These are phyloP conservation scores for Hymenoscyphus fructigenus DNA, from an alignment of 2,329 filamentous ascomycete species.

Conservation along the genomic window DNA sequence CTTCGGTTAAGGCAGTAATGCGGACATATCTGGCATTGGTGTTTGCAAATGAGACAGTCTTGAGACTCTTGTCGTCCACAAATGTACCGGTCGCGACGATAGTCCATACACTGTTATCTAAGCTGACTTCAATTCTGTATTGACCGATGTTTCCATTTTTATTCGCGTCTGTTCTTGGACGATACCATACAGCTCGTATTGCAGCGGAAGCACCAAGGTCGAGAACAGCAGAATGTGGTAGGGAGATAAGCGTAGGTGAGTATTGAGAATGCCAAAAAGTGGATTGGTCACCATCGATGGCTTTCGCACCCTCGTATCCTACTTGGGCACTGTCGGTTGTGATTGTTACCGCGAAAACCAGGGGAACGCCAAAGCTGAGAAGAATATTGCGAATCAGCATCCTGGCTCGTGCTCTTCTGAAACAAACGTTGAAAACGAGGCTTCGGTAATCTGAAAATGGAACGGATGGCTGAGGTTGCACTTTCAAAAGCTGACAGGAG, in stretches of 20 bases:
- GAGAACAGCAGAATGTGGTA: not conserved
- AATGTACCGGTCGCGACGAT: conserved; percentile 33
- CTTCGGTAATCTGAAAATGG: not conserved
- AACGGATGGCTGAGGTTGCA: not conserved
- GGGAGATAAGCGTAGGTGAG: not conserved
- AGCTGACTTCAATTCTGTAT: conserved; percentile 30
- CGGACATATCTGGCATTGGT: conserved; percentile 18
- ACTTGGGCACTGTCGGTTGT: not conserved
- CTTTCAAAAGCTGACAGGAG: not conserved
- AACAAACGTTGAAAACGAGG: not conserved
- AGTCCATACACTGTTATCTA: conserved; percentile 29
- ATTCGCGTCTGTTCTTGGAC: conserved; percentile 37
- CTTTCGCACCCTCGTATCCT: not conserved
- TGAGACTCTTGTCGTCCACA: conserved; percentile 14
- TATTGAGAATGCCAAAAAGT: conserved; percentile 7
- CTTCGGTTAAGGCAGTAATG: conserved; percentile 20
- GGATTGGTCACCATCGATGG: conserved; percentile 5
- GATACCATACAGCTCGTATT: conserved; percentile 32
- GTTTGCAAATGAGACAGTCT: conserved; percentile 14
- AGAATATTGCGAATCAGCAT: not conserved
- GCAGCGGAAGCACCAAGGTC: not conserved
- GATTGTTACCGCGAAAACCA: not conserved
- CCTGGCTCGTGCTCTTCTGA: not conserved
- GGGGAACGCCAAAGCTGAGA: not conserved
- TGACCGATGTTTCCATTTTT: conserved; percentile 39